Base-by-base conservation (phyloP, 352 stramenopile genomes). In the Pythium plurisporium region DNA sequence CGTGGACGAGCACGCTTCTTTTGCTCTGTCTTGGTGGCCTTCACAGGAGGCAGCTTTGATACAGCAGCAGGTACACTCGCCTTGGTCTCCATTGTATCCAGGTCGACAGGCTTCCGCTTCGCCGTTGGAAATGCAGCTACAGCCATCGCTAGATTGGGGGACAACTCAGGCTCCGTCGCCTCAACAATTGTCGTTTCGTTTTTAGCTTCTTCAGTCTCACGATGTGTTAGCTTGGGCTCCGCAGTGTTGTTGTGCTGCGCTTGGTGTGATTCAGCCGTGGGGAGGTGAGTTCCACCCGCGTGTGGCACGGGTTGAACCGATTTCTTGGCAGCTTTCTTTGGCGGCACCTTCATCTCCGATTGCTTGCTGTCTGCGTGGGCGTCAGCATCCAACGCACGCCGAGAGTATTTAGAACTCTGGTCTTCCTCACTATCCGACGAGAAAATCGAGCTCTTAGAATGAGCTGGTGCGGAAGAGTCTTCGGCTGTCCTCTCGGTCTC, bases 1-100 rank as follows among this genome's bases (percentile, higher is more conserved):
- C 76, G 67, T 29, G 73, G 69, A 33, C 74, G 69, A 19, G 74
- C 72, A 34, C 74, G 69, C 53, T 84, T 84, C 11, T 77, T 74
- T 34, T 68, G 52, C 41, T 38, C 60, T 4, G n/a, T 29, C 29
- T 47, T 57, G 37, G 22, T 41, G 5, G 23, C 23, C 46, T 45
- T 45, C 10, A 56, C 55, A 9, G 34, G 34, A n/a, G 29, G 55
- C 6, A 51, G 27, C n/a, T n/a, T n/a, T n/a, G n/a, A n/a, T n/a
- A n/a, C n/a, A n/a, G n/a, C n/a, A n/a, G n/a, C n/a, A n/a, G n/a
- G n/a, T n/a, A n/a, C n/a, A n/a, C n/a, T n/a, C n/a, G n/a, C n/a
- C n/a, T n/a, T n/a, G n/a, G n/a, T n/a, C n/a, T n/a, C n/a, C n/a
- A n/a, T n/a, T n/a, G n/a, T n/a, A n/a, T n/a, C n/a, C n/a, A n/a